phyloP scores from a whole-genome alignment of 2,329 filamentous ascomycete genomes.

The Bipolaris victoriae region DNA sequence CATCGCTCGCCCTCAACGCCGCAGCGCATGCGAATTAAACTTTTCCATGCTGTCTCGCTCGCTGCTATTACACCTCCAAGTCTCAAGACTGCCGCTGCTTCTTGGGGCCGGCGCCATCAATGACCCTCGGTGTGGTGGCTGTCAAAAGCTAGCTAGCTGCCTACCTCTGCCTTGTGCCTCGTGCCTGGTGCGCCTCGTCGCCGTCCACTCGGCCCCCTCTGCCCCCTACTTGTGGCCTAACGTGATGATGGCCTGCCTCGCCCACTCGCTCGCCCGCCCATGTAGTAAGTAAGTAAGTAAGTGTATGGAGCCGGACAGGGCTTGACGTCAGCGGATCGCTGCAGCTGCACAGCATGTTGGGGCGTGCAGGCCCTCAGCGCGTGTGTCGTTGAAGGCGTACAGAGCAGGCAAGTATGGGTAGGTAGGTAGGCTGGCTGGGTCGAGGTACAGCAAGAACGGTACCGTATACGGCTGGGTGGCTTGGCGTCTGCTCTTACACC shows the following conservation, averaged over 20 bases:
- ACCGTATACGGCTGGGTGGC: neutral
- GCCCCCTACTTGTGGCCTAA: too few relatives aligned
- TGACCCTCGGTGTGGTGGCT: slow-evolving; percentile 7
- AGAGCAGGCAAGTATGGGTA: too few relatives aligned
- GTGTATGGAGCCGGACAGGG: neutral
- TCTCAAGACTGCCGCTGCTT: neutral
- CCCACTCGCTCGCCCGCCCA: too few relatives aligned
- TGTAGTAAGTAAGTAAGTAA: too few relatives aligned
- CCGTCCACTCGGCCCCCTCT: neutral
- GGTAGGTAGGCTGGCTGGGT: neutral
- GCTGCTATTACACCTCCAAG: too few relatives aligned
- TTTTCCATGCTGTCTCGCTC: slow-evolving; percentile 1
- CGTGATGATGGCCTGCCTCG: too few relatives aligned
- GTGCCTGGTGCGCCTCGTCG: neutral
- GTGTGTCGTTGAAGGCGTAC: too few relatives aligned
- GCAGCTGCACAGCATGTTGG: slow-evolving; percentile 6
- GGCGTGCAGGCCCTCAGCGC: neutral
- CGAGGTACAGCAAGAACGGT: neutral
- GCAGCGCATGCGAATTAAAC: slow-evolving; percentile 9
- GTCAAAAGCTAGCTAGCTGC: slow-evolving; percentile 4
- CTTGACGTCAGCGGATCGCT: slow-evolving; percentile 15
- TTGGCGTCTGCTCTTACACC: slow-evolving; percentile 8
- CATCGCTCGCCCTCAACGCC: slow-evolving; percentile 15
- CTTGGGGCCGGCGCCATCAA: neutral
- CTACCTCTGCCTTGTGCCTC: neutral